Conservation (phyloP, 345 rosid species). For the Chamaenerion angustifolium region DNA sequence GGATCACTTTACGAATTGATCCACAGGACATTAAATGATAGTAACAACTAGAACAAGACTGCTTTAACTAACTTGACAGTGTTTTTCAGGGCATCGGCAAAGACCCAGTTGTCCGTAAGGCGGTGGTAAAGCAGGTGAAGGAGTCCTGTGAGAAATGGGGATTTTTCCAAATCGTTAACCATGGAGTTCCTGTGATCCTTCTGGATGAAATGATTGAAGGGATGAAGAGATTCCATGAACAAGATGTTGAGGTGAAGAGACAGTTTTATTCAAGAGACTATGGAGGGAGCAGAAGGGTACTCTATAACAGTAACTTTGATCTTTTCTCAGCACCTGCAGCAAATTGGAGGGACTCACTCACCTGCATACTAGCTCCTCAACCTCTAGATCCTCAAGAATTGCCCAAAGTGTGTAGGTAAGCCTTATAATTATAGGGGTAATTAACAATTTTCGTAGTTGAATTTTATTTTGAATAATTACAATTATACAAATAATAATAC, state of each 20-base stretch:
- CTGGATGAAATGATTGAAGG: conserved; percentile 21
- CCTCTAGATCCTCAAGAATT: conserved; percentile 21
- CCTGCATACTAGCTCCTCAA: conserved; percentile 17
- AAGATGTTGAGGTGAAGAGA: conserved; percentile 20
- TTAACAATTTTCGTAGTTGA: not conserved
- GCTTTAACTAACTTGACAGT: too few relatives aligned
- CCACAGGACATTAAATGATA: too few relatives aligned
- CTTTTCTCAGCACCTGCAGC: conserved; percentile 14
- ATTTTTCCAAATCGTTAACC: conserved; percentile 28
- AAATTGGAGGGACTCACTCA: conserved; percentile 30
- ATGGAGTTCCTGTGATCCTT: conserved; percentile 16
- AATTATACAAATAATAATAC: too few relatives aligned
- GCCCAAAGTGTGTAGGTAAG: conserved; percentile 27
- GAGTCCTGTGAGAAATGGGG: conserved; percentile 34
- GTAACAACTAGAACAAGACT: too few relatives aligned
- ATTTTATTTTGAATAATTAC: too few relatives aligned
- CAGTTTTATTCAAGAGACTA: conserved; percentile 17
- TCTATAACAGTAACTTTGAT: conserved; percentile 23
- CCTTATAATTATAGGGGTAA: not conserved
- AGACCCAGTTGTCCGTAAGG: not conserved
- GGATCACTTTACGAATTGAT: too few relatives aligned
- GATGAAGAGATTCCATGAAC: conserved; percentile 22
- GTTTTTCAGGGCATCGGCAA: conserved; percentile 1
- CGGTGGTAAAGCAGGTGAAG: conserved; percentile 10
- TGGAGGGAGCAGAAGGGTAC: conserved; percentile 7